phyloP scores from a whole-genome alignment of 768 basidiomycete genomes.

The Fomitopsis pulvina region DNA sequence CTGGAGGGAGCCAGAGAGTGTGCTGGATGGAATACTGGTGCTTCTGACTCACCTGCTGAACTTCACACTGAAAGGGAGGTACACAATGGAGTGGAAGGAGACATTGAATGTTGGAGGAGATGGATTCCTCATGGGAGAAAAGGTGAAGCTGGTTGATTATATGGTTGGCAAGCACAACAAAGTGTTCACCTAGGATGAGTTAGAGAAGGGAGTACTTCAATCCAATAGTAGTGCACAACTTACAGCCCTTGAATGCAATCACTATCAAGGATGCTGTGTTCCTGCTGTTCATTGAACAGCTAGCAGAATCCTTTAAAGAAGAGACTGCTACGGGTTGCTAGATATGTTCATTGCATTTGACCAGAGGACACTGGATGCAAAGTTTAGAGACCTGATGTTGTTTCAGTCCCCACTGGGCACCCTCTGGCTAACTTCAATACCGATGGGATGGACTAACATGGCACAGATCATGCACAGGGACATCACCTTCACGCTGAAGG shows the following conservation, averaged over 20 bases:
- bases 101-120: neutral
- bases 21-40: too few relatives aligned
- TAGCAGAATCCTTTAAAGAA: slow-evolving; percentile 17
- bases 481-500: slow-evolving; percentile 7
- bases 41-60: too few relatives aligned
- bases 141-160: too few relatives aligned
- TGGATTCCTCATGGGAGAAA: too few relatives aligned
- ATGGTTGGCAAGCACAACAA: slow-evolving; percentile 1
- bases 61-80: neutral
- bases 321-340: slow-evolving; percentile 10
- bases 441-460: slow-evolving; percentile 18
- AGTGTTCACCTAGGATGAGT: slow-evolving; percentile 34
- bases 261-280: slow-evolving; percentile 15
- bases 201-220: too few relatives aligned
- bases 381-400: slow-evolving; percentile 8
- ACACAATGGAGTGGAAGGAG: slow-evolving; percentile 13
- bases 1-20: too few relatives aligned
- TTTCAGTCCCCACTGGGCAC: slow-evolving; percentile 11
- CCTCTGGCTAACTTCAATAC: slow-evolving; percentile 4
- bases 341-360: slow-evolving; percentile 12
- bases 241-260: slow-evolving; percentile 20
- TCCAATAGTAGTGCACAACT: slow-evolving; percentile 19
- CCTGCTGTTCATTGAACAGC: slow-evolving; percentile 14
- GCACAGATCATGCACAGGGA: slow-evolving; percentile 12
- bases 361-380: slow-evolving; percentile 1